A percentile compares a stretch with the other conserved stretches of the same genome.
phyloP scores from a whole-genome alignment of 2,329 filamentous ascomycete genomes.

The Curvularia sp. region DNA sequence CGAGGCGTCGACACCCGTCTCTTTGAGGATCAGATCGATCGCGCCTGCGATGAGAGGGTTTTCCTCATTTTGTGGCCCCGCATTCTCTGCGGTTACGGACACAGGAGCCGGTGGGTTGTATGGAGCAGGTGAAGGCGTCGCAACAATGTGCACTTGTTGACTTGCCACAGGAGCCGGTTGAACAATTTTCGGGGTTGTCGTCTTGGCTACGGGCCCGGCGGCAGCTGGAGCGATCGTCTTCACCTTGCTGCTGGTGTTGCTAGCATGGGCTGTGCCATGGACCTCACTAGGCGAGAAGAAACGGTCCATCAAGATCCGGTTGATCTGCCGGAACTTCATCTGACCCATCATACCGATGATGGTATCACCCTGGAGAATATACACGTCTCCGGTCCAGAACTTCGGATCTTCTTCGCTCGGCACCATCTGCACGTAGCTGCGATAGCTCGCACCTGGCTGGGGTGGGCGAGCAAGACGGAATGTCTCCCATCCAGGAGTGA shows the following conservation, averaged over 20 bases:
- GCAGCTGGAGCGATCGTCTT: no score
- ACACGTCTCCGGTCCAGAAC: background rate
- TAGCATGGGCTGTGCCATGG: no score
- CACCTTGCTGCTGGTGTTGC: no score
- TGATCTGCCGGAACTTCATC: background rate
- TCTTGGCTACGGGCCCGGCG: no score
- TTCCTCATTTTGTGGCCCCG: no score
- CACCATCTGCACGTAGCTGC: constrained; percentile 4
- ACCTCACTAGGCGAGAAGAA: no score
- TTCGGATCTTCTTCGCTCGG: background rate
- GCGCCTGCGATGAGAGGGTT: background rate
- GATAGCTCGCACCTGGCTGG: constrained; percentile 1
- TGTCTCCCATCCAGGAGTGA: background rate
- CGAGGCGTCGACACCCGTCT: constrained; percentile 1
- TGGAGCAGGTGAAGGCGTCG: no score
- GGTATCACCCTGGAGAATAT: constrained; percentile 2
- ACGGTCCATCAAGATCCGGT: constrained; percentile 1
- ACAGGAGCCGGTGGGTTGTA: background rate
- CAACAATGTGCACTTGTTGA: no score
- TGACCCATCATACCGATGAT: constrained; percentile 3
- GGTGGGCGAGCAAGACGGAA: background rate
- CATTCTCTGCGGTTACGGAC: background rate
- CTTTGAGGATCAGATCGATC: background rate
- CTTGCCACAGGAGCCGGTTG: no score
- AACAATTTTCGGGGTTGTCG: no score